Evolutionary conservation across 768 basidiomycete genomes (phyloP).

Genomic region (Pisolithus marmoratus): DNA sequence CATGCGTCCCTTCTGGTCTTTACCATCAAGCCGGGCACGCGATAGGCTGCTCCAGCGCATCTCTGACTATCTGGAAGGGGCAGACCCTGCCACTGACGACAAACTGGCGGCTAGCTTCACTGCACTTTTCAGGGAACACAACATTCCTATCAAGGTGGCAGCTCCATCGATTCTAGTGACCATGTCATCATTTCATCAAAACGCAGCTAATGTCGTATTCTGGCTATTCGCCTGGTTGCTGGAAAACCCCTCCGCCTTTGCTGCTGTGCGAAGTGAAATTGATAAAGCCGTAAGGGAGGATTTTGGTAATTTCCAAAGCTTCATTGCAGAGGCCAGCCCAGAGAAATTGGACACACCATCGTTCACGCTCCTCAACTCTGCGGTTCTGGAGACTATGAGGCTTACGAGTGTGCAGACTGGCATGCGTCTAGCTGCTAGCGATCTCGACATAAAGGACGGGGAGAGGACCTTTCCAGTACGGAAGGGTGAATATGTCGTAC

Average conservation of each 20-base stretch:
- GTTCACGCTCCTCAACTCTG: constrained; percentile 17
- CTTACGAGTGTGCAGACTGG: constrained; percentile 14
- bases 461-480: constrained; percentile 9
- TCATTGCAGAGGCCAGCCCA: constrained; percentile 9
- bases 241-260: constrained; percentile 36
- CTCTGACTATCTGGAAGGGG: constrained; percentile 10
- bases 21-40: constrained; percentile 13
- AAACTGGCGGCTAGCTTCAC: constrained; percentile 11
- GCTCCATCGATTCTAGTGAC: constrained; percentile 15
- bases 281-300: constrained; percentile 23
- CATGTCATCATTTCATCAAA: constrained; percentile 17
- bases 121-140: constrained; percentile 13
- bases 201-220: constrained; percentile 14
- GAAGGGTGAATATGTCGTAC: constrained; percentile 16
- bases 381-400: constrained; percentile 23
- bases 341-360: constrained; percentile 11
- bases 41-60: constrained; percentile 7
- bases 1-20: constrained; percentile 7
- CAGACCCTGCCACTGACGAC: constrained; percentile 3
- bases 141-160: constrained; percentile 11
- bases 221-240: constrained; percentile 30
- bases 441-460: constrained; percentile 12
- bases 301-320: constrained; percentile 7
- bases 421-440: constrained; percentile 10
- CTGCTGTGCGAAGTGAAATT: constrained; percentile 42